Conservation (phyloP, 148 eudicot species). For the Fallopia convolvulus region DNA sequence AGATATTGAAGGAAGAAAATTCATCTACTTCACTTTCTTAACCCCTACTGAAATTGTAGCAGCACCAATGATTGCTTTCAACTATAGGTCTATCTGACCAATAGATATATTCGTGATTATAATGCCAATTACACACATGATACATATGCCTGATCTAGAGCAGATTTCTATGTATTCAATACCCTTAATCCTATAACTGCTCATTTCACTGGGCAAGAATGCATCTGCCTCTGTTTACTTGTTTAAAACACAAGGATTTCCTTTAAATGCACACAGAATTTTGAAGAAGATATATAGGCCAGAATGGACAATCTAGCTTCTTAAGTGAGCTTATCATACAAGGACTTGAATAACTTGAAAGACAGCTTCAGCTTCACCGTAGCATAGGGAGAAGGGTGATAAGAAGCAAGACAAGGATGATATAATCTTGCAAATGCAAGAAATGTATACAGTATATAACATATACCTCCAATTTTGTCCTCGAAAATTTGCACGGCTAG, state of each 20-base stretch:
- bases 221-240: background rate
- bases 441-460: background rate
- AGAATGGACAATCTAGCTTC: background rate
- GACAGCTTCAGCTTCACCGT: too few species aligned
- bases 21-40: background rate
- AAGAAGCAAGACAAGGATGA: too few species aligned
- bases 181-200: background rate
- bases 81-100: background rate
- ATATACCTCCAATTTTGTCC: constrained; percentile 41
- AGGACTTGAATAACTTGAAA: too few species aligned
- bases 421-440: background rate
- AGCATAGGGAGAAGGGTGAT: too few species aligned
- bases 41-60: background rate
- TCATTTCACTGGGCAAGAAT: background rate
- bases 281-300: background rate
- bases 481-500: constrained; percentile 44
- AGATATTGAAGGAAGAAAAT: background rate
- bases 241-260: background rate
- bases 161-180: background rate
- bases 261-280: background rate
- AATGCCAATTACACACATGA: too few species aligned
- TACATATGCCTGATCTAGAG: background rate
- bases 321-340: background rate
- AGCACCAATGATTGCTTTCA: background rate
- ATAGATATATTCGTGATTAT: background rate